These are phyloP conservation scores for Phtheirospermum japonicum DNA, from an alignment of 257 asterid genomes.

Conservation along the genomic window DNA sequence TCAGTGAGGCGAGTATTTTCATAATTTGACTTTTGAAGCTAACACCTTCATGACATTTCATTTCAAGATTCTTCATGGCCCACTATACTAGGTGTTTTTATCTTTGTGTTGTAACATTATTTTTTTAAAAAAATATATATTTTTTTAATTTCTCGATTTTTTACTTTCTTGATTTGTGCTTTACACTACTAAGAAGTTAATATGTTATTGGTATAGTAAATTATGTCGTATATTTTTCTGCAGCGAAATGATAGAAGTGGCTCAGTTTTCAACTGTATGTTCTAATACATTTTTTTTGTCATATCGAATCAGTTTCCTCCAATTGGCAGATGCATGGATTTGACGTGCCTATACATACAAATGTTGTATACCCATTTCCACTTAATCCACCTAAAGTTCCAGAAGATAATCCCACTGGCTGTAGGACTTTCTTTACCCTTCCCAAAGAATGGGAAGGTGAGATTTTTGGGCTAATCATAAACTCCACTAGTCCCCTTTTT, in stretches of 20 bases:
- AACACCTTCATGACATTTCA: conserved; percentile 48
- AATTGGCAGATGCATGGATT: conserved; percentile 99
- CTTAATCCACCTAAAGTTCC: conserved; percentile 93
- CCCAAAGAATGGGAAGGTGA: conserved; percentile 97
- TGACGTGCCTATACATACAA: conserved; percentile 89
- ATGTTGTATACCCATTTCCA: conserved; percentile 76
- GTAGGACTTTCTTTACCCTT: conserved; percentile 73
- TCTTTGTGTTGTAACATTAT: conserved; percentile 13
- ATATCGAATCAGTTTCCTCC: conserved; percentile 78
- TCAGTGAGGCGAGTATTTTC: too few species aligned
- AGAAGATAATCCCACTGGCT: conserved; percentile 93
- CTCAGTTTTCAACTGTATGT: conserved; percentile 13
- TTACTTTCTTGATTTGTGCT: too few species aligned
- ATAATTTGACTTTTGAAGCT: too few species aligned
- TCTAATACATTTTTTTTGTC: conserved; percentile 30
- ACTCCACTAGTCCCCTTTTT: conserved; percentile 9
- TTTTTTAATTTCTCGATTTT: too few species aligned
- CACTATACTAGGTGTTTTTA: conserved; percentile 66
- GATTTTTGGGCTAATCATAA: conserved; percentile 22
- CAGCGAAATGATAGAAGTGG: conserved; percentile 17
- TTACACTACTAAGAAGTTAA: neutral
- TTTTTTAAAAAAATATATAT: too few species aligned
- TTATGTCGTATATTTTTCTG: conserved; percentile 4
- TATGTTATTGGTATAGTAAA: neutral
- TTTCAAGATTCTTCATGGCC: conserved; percentile 84